Evolutionary conservation across 2,329 filamentous ascomycete species (phyloP).

Genomic region (Claviceps quebecensis): DNA sequence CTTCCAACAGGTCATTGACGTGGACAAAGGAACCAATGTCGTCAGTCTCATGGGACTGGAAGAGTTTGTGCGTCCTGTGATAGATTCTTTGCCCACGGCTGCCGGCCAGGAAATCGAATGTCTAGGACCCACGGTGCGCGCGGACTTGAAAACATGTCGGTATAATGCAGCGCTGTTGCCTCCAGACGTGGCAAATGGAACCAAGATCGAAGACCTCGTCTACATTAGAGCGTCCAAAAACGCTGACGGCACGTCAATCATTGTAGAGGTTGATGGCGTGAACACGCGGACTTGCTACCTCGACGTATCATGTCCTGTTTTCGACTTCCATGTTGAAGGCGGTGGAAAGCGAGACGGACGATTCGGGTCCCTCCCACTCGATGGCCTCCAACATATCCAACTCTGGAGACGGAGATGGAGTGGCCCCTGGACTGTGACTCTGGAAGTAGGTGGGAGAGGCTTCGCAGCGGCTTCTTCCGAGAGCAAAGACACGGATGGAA

Average conservation of each 20-base stretch:
- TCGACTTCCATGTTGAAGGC: constrained; percentile 48
- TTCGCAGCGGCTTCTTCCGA: not conserved
- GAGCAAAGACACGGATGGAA: not conserved
- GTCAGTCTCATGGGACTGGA: constrained; percentile 57
- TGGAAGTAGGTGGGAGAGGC: constrained; percentile 12
- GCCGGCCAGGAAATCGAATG: constrained; percentile 47
- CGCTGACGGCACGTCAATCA: constrained; percentile 33
- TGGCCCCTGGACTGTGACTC: constrained; percentile 53
- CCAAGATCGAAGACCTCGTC: constrained; percentile 43
- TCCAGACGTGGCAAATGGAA: constrained; percentile 44
- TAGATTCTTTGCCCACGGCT: constrained; percentile 57
- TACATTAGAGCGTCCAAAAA: constrained; percentile 32
- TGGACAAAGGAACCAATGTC: constrained; percentile 55
- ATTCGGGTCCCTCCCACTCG: constrained; percentile 48
- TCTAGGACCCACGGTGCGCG: constrained; percentile 20
- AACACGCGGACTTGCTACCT: constrained; percentile 73
- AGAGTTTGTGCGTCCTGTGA: constrained; percentile 51
- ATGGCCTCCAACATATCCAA: constrained; percentile 53
- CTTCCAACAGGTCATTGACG: constrained; percentile 69
- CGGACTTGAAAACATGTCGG: constrained; percentile 46
- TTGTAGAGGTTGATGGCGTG: constrained; percentile 51
- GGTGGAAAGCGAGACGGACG: constrained; percentile 45
- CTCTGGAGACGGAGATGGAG: constrained; percentile 77
- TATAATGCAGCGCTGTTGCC: constrained; percentile 50
- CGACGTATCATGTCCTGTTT: constrained; percentile 54